Base-by-base conservation (phyloP, 2,329 filamentous ascomycete species). In the Fusarium abutilonis region DNA sequence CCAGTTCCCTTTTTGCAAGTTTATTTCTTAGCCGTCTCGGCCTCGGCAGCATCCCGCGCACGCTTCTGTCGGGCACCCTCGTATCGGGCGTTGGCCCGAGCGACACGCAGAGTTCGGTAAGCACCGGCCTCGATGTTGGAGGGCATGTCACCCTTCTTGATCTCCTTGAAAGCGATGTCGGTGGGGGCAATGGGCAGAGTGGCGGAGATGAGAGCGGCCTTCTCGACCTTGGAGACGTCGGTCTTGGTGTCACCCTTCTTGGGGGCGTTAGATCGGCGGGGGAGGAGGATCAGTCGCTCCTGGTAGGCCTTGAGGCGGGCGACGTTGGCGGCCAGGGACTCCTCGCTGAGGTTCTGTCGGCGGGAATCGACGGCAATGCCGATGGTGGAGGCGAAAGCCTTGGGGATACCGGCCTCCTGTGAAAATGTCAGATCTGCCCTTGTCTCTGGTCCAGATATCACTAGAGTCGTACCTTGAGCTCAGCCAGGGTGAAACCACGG, bases 301-400 rank as follows among this genome's bases (percentile, higher is more conserved):
- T 90, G 91, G 93, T 97, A 99, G 79, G 92, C 92, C 88, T 97
- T 93, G 78, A 99, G 92, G 78, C 95, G 95, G 81, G 91, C 91
- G 75, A 99, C 94, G 84, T 99, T 99, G 86, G 86, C 86, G 80
- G 92, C 86, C 75, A 98, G 89, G 71, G 90, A 91, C 88, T 98
- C 95, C 85, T 96, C 92, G 77, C 90, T 95, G 77, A 96, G 90
- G 88, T 98, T 99, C 85, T 92, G 89, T 82, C 95, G 94, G 84
- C 95, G 94, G 82, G 88, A 86, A 83, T 99, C 95, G 84, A 99
- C 94, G 72, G 92, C 81, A 82, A 99, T 98, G 82, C 95, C 95
- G 84, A 99, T 91, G 80, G 95, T 98, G 76, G 90, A 88, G 74
- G 95, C 95, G 74, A 96, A 87, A 81, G 93, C 93, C 84, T 92